Evolutionary conservation across 192 early-diverging fungal genomes (phyloP).

Genomic region (Piromyces sp.): DNA sequence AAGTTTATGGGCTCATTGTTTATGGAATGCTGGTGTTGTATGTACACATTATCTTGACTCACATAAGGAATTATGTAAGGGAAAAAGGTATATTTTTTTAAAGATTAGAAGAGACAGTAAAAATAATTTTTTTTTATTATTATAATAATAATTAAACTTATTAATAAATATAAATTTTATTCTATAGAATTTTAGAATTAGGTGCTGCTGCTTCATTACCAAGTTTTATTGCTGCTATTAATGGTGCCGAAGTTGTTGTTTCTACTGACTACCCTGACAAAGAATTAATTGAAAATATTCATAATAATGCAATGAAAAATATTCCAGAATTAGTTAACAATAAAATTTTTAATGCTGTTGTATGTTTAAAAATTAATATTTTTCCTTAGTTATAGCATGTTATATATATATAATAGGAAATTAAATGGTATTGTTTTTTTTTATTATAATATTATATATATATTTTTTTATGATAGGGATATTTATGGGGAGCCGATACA

Average conservation of each 20-base stretch:
- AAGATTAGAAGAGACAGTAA: too few relatives aligned
- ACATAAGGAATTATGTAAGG: slow-evolving; percentile 30
- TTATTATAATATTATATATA: too few relatives aligned
- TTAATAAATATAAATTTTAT: too few relatives aligned
- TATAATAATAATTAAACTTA: too few relatives aligned
- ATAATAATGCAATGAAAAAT: slow-evolving; percentile 41
- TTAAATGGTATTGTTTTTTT: too few relatives aligned
- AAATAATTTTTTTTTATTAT: too few relatives aligned
- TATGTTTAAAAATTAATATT: too few relatives aligned
- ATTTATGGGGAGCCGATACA: slow-evolving; percentile 51
- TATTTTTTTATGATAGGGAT: slow-evolving; percentile 29
- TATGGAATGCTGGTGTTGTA: slow-evolving; percentile 81
- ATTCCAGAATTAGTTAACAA: slow-evolving; percentile 7
- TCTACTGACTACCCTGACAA: slow-evolving; percentile 65
- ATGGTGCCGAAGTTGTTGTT: slow-evolving; percentile 17
- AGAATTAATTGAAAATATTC: slow-evolving; percentile 58
- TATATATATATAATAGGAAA: too few relatives aligned
- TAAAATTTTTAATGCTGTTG: background rate
- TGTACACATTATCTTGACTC: slow-evolving; percentile 64
- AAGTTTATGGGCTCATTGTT: slow-evolving; percentile 60
- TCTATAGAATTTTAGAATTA: background rate
- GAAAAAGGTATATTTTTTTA: slow-evolving; percentile 35
- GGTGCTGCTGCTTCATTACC: background rate
- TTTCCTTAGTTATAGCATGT: too few relatives aligned
- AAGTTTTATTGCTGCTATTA: background rate